Percentiles rank a stretch among this genome's conserved stretches.
phyloP scores from a whole-genome alignment of 2,329 filamentous ascomycete species.

The Alternaria brassicae region DNA sequence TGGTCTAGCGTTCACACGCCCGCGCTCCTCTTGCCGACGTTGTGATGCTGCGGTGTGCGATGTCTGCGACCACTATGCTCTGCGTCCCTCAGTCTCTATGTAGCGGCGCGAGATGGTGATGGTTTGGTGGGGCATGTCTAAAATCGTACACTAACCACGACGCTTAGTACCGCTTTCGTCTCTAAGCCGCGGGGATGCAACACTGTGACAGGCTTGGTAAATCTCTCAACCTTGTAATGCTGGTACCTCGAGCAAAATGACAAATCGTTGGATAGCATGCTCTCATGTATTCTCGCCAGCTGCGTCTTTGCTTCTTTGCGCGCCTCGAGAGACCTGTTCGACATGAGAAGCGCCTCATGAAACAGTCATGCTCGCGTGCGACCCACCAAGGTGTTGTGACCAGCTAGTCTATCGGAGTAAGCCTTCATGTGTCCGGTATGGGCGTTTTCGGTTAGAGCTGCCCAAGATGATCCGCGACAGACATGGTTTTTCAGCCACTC shows the following conservation, averaged over 20 bases:
- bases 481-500: conserved; percentile 11
- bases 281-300: not conserved
- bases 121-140: conserved; percentile 14
- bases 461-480: not conserved
- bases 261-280: conserved; percentile 11
- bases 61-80: conserved; percentile 4
- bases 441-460: conserved; percentile 22
- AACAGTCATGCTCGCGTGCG: conserved; percentile 23
- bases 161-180: conserved; percentile 9
- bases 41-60: conserved; percentile 9
- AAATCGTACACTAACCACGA: conserved; percentile 10
- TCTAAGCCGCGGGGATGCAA: conserved; percentile 7
- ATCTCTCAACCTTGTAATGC: not conserved
- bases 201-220: not conserved
- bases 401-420: conserved; percentile 25
- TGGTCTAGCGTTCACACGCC: conserved; percentile 18
- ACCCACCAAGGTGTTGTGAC: conserved; percentile 16
- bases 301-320: conserved; percentile 3
- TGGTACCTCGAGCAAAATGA: not conserved
- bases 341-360: conserved; percentile 27
- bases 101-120: conserved; percentile 3
- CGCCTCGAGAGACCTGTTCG: conserved; percentile 8
- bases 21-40: conserved; percentile 2
- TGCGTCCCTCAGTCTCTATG: conserved; percentile 5
- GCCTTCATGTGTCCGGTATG: conserved; percentile 19